Base-by-base conservation (phyloP, 495 filamentous ascomycete genomes). In the Penicillium atrosanguineum region DNA sequence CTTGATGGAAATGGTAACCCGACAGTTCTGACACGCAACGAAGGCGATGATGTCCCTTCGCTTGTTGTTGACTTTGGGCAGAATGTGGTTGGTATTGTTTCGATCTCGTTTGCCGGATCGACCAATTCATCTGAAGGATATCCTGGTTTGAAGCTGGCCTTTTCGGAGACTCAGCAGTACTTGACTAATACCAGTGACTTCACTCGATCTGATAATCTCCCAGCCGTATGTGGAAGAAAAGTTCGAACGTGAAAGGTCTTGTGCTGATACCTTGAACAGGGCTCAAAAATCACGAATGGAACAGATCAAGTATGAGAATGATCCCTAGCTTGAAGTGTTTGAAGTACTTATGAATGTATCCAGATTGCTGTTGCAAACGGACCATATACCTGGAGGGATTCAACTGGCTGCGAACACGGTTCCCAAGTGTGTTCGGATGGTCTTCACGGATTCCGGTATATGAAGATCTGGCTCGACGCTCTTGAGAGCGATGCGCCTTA, bases 371-470 rank as follows among this genome's bases (percentile, higher is more conserved):
- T 79, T 7, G 52, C 59, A 28, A 57, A 65, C 12, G 20, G 60
- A 5, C 56, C 66, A 6, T 75, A 65, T 45, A 70, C 64, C 12
- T 79, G 76, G 76, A 68, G 62, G 16, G 64, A 74, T 52, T 46
- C 57, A 4, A 62, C 64, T 52, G 72, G 72, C 37, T 79, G 76
- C 46, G 54, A 65, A 41, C 59, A 68, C 39, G 57, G 56, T 40
- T 60, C 44, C 31, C 41, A 69, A 46, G 76, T 79, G 16, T 79
- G 76, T 60, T 67, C 71, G 3, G 76, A 79, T 50, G 76, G 76
- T 11, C 56, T 79, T 7, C 76, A 77, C 44, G 76, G 71, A 12
- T 79, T 77, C 63, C 65, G 76, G 11, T 79, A 79, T 47, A 41
- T 79, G 50, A 74, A 68, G 46, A 69, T 79, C 9, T 69, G 62